Evolutionary conservation across 441 rosid species (phyloP), one percentile per base, ranked within the genome.

Genomic region (Erysimum cheiri): DNA sequence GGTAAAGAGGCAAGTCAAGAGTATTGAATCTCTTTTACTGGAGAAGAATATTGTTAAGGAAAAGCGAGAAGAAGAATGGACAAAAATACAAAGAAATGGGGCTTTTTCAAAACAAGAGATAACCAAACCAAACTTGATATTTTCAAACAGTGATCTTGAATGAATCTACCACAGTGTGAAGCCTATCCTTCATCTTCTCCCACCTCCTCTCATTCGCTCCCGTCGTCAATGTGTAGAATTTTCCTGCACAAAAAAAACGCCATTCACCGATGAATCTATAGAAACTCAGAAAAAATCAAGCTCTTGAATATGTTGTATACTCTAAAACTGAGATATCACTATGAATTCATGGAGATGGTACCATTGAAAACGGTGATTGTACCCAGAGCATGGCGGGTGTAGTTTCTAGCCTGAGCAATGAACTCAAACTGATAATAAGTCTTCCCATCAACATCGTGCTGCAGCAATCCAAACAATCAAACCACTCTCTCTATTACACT

Each of bases 191-290:
- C 97, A 89, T 86, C 78, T 93, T 93, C 33, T 57, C 94, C 97
- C 97, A 91, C 70, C 96, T 85, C 78, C 97, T 85, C 64, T 93
- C 96, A 9, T 93, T 93, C 5, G 97, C 91, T 2, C 96, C 96
- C 0, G 97, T 91, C 9, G 98, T 89, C 87, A 93, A 55, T 7
- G 93, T 89, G 78, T 88, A 91, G 77, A 93, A 89, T 60, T 86
- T 89, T 6, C 94, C 95, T 88, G 84, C 77, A 76, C 85, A 80
- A 76, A 77, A 56, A 56, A 6, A 70, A 73, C 40, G 8, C 37
- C 55, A 61, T 37, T 62, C 28, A 32, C 31, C 6, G 6, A 17
- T 41, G 54, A 60, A 50, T 60, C 35, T 31, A 40, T n/a, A 5
- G 3, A 31, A 29, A 40, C 13, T 29, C 35, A 37, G 1, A 9